These are phyloP conservation scores for Omphalotus guepiniiformis DNA, from an alignment of 768 basidiomycete species.

Conservation along the genomic window DNA sequence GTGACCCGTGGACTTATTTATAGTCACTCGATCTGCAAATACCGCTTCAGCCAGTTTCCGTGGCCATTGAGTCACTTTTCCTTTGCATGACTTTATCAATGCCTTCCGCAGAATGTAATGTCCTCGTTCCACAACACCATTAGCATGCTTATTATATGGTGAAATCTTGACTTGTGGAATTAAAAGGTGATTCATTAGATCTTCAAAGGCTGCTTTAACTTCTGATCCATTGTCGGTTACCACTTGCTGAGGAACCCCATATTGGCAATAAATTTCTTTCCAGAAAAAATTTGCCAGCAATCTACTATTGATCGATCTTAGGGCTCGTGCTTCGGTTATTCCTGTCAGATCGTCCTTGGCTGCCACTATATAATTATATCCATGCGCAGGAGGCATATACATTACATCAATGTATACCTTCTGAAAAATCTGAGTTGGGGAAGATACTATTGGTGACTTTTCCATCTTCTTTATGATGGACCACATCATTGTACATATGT, in stretches of 20 bases:
- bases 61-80: constrained; percentile 28
- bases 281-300: not conserved
- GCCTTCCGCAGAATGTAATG: constrained; percentile 25
- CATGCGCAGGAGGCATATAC: constrained; percentile 19
- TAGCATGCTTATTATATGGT: constrained; percentile 35
- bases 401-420: constrained; percentile 24
- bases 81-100: constrained; percentile 26
- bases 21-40: too few species aligned
- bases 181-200: constrained; percentile 7
- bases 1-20: too few species aligned
- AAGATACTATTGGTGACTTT: constrained; percentile 20
- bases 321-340: constrained; percentile 23
- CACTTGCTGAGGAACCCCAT: constrained; percentile 31
- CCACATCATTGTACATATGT: constrained; percentile 20
- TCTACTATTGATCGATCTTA: constrained; percentile 13
- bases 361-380: constrained; percentile 20
- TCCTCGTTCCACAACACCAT: constrained; percentile 28
- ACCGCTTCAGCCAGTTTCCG: constrained; percentile 2
- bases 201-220: constrained; percentile 21
- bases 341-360: constrained; percentile 26
- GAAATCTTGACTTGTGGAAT: constrained; percentile 35
- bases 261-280: constrained; percentile 16
- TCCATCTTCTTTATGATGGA: constrained; percentile 23
- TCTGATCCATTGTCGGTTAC: constrained; percentile 35
- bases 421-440: constrained; percentile 16